Evolutionary conservation across 129 eudicot genomes (phyloP).

Genomic region (carrot (Daucus carota)): DNA sequence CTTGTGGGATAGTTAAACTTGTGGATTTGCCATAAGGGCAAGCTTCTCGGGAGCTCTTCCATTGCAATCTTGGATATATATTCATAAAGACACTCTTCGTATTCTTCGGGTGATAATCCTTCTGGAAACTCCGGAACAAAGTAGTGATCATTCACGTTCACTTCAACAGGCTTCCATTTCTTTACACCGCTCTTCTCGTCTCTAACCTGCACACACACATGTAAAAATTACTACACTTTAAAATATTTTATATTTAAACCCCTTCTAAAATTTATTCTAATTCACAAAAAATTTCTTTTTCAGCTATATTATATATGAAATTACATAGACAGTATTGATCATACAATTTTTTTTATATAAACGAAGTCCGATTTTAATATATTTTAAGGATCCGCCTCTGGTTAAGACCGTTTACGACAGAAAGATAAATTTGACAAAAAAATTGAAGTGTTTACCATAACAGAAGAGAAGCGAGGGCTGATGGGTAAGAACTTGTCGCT

Average conservation of each 20-base stretch:
- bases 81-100: background rate
- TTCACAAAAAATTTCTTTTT: no score
- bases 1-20: background rate
- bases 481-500: conserved; percentile 1
- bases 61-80: background rate
- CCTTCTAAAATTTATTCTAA: no score
- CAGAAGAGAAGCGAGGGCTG: conserved; percentile 8
- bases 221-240: no score
- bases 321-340: no score
- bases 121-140: background rate
- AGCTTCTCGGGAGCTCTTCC: background rate
- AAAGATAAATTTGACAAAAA: background rate
- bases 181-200: background rate
- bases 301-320: no score
- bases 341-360: no score
- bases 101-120: background rate
- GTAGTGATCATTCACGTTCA: background rate
- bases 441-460: no score
- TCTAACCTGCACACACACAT: background rate
- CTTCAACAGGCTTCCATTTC: conserved; percentile 7
- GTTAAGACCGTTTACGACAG: no score
- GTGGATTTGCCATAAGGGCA: conserved; percentile 2
- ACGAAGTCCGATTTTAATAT: no score
- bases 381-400: no score
- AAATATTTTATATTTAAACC: no score